Evolutionary conservation across 495 filamentous ascomycete genomes (phyloP).

Genomic region (Xylaria nigripes): DNA sequence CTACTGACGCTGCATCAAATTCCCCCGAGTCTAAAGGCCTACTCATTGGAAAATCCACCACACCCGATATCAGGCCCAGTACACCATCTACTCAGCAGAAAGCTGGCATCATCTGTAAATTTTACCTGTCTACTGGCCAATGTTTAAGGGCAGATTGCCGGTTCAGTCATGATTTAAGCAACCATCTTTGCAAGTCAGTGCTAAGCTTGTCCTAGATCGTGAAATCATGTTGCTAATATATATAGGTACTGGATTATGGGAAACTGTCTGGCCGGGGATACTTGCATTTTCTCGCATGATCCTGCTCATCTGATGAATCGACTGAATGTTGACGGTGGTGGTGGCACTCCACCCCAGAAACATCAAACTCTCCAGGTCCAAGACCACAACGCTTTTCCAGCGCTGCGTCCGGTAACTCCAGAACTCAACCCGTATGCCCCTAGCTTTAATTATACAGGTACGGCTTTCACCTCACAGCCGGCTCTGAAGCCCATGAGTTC

Average conservation of each 20-base stretch:
- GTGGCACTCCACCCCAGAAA: constrained; percentile 51
- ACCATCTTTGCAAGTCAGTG: constrained; percentile 95
- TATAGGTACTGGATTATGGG: constrained; percentile 91
- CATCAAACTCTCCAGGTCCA: constrained; percentile 66
- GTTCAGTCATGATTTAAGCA: constrained; percentile 93
- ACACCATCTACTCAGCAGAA: constrained; percentile 64
- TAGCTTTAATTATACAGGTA: constrained; percentile 42
- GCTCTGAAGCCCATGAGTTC: constrained; percentile 48
- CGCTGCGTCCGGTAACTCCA: constrained; percentile 54
- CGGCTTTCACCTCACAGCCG: constrained; percentile 51
- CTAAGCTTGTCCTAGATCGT: not conserved
- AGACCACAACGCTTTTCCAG: constrained; percentile 85
- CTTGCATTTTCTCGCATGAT: constrained; percentile 97
- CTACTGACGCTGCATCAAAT: constrained; percentile 35
- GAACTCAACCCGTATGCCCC: constrained; percentile 54
- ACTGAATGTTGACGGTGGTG: constrained; percentile 56
- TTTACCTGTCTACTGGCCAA: constrained; percentile 84
- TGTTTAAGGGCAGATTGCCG: constrained; percentile 93
- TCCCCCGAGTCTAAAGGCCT: constrained; percentile 49
- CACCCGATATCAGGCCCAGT: constrained; percentile 56
- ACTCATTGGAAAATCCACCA: constrained; percentile 87
- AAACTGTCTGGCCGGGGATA: constrained; percentile 88
- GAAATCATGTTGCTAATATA: constrained; percentile 21
- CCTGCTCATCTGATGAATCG: constrained; percentile 69
- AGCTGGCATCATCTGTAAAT: constrained; percentile 88